These are phyloP conservation scores for Solanum boliviense DNA, from an alignment of 257 asterid genomes.

Conservation along the genomic window DNA sequence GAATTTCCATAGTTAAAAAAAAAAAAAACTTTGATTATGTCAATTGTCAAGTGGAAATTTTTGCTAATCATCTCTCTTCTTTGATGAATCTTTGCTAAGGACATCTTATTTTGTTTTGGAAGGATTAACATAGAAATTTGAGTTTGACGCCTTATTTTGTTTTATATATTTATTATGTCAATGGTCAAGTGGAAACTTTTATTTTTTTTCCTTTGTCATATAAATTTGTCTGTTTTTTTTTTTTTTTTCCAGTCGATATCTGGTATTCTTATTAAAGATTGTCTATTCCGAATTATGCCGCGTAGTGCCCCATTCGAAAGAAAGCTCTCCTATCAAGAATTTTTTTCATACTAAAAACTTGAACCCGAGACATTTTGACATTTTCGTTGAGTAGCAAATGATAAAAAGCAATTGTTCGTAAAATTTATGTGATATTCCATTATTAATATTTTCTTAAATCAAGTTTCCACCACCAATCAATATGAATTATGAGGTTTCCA, in stretches of 20 bases:
- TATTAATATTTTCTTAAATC: neutral
- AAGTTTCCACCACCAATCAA: neutral
- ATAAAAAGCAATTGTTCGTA: neutral
- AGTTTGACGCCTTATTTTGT: no score
- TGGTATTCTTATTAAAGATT: no score
- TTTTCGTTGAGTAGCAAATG: neutral
- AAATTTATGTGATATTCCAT: neutral
- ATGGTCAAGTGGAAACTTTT: no score
- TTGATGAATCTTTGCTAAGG: neutral
- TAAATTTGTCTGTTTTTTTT: no score
- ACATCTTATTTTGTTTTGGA: neutral
- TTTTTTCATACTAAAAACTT: no score
- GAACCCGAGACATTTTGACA: no score
- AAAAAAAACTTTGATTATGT: neutral
- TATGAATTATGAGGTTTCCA: neutral
- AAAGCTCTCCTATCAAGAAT: no score
- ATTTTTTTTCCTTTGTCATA: neutral
- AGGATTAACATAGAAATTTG: no score
- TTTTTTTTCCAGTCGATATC: no score
- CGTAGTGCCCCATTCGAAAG: no score
- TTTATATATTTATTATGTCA: no score
- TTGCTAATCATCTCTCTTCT: neutral
- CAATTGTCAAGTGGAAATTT: neutral
- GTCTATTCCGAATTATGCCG: rapidly evolving
- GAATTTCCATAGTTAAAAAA: rapidly evolving